These are phyloP conservation scores for Aspergillus biplanus DNA, from an alignment of 495 filamentous ascomycete species.

Conservation along the genomic window DNA sequence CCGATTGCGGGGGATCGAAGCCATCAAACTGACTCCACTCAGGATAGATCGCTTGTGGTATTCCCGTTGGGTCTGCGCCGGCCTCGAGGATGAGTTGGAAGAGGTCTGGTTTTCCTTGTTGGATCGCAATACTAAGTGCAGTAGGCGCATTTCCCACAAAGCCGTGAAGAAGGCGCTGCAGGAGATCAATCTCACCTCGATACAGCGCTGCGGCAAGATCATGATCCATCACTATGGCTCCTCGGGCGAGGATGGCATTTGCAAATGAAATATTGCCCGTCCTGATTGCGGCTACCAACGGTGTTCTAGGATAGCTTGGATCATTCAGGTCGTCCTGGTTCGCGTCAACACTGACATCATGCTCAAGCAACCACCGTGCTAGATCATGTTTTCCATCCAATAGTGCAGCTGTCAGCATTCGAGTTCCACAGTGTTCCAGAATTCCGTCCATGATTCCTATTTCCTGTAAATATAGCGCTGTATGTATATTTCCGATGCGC, in stretches of 20 bases:
- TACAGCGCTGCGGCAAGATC: slow-evolving; percentile 1
- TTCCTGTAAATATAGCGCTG: slow-evolving; percentile 4
- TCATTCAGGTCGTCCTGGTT: neutral
- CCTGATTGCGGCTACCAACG: slow-evolving; percentile 8
- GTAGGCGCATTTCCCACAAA: neutral
- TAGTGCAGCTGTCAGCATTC: neutral
- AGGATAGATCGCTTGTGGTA: no score
- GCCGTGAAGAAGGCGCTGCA: neutral
- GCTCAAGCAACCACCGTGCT: neutral
- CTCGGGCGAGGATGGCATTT: slow-evolving; percentile 1
- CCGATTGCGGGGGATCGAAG: no score
- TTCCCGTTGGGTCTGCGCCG: slow-evolving; percentile 5
- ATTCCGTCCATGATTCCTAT: neutral
- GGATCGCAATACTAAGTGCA: neutral
- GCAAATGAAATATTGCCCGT: neutral
- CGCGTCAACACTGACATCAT: neutral
- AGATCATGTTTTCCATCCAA: neutral
- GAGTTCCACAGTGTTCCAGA: neutral
- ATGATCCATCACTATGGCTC: slow-evolving; percentile 1
- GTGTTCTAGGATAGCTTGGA: neutral
- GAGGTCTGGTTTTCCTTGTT: neutral
- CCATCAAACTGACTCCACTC: no score
- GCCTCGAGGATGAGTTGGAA: slow-evolving; percentile 1
- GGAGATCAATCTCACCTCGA: neutral
- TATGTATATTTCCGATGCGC: neutral